Evolutionary conservation across 192 early-diverging fungal genomes (phyloP), one percentile per base, ranked within the genome.

Genomic region (Funneliformis mosseae): DNA sequence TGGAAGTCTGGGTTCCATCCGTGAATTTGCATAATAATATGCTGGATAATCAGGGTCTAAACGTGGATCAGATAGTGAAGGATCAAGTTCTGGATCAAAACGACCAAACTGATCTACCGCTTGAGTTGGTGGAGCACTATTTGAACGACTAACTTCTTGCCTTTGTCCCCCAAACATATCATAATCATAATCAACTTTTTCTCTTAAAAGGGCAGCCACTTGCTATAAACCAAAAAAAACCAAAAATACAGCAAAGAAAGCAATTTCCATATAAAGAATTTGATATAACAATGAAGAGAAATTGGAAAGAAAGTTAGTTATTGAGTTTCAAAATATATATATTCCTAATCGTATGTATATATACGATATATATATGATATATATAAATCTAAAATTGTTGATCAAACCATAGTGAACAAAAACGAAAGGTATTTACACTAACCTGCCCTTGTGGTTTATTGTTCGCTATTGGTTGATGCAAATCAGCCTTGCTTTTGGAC

Each of bases 91-190:
- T 71, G 88, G 78, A 59, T 79, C 78, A 61, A 79, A 87, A 64
- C 88, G 79, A 75, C 88, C 80, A 66, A 84, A 78, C 74, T 86
- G 90, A 78, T 88, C 83, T 77, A 89, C 66, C 16, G 86, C 86
- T 80, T 92, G 92, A n/a, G 92, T 86, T 23, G 94, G 95, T 14
- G 95, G 95, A 11, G 95, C 95, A 80, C 90, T 92, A 69, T 85
- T 93, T 42, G 93, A 92, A 45, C 94, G 88, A 75, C 82, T 81
- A 83, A 93, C 83, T 84, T 89, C 28, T 85, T 85, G n/a, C 81
- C 64, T 76, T 64, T 84, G 75, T 59, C 78, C 78, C 62, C 78
- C 74, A 46, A 79, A 82, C 23, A 84, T 43, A 25, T 72, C 76
- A 27, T 81, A 74, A 60, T 84, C 87, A 62, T 87, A 88, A 71